Evolutionary conservation across 164 flowering plant species (phyloP).

Genomic region (Annona squamosa): DNA sequence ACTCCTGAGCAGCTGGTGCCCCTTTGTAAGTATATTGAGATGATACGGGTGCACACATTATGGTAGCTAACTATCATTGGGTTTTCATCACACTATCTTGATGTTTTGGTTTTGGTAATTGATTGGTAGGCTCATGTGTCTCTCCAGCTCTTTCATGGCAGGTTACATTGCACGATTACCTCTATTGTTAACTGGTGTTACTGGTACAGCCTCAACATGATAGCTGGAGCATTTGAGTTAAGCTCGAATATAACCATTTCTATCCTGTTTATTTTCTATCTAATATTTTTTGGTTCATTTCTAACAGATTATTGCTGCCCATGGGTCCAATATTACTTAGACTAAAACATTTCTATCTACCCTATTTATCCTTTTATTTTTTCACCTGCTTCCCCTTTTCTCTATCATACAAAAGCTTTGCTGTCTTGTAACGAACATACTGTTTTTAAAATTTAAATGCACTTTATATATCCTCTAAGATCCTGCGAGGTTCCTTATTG

Average conservation of each 20-base stretch:
- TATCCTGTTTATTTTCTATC: not conserved
- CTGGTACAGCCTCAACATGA: not conserved
- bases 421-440: no score
- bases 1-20: slow-evolving; percentile 1
- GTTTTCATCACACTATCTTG: slow-evolving; percentile 5
- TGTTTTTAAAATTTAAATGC: no score
- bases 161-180: slow-evolving; percentile 11
- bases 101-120: not conserved
- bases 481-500: not conserved
- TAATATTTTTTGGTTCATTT: not conserved
- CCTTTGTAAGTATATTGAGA: not conserved
- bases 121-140: slow-evolving; percentile 17
- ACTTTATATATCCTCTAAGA: not conserved
- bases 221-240: not conserved
- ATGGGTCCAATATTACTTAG: not conserved
- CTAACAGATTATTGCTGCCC: not conserved
- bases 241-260: not conserved
- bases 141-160: slow-evolving; percentile 31
- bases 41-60: not conserved
- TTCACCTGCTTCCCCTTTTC: not conserved
- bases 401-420: not conserved
- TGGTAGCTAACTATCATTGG: slow-evolving; percentile 10
- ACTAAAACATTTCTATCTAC: not conserved
- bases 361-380: not conserved
- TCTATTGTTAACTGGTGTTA: not conserved